Evolutionary conservation across 2,329 filamentous ascomycete species (phyloP).

Genomic region (Pezizomycotina sp.): DNA sequence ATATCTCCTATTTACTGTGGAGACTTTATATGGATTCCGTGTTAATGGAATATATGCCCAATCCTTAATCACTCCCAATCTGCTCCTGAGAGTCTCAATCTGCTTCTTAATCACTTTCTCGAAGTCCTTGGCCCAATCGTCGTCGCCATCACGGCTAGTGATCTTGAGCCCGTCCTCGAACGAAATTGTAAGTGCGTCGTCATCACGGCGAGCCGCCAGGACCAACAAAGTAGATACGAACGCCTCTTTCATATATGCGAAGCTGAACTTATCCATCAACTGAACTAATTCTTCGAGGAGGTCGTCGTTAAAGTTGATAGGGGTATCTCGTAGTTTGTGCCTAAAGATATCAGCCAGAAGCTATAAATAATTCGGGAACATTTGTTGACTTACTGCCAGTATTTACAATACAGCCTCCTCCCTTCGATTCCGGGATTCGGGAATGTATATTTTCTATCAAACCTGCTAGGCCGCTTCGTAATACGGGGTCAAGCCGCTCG

Average conservation of each 20-base stretch:
- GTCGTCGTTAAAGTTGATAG: slow-evolving; percentile 43
- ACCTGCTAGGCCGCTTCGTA: slow-evolving; percentile 47
- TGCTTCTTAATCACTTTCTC: slow-evolving; percentile 50
- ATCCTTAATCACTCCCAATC: slow-evolving; percentile 31
- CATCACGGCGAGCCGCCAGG: slow-evolving; percentile 34
- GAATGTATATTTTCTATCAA: slow-evolving; percentile 52
- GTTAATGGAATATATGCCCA: too few relatives aligned
- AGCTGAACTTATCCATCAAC: slow-evolving; percentile 49
- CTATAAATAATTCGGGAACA: not conserved
- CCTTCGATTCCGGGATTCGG: slow-evolving; percentile 40
- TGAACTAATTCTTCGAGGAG: slow-evolving; percentile 43
- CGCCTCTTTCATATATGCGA: slow-evolving; percentile 53
- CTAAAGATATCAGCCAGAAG: slow-evolving; percentile 2
- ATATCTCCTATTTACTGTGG: too few relatives aligned
- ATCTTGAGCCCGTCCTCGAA: too few relatives aligned
- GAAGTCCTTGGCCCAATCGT: slow-evolving; percentile 27
- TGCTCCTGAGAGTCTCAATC: slow-evolving; percentile 44
- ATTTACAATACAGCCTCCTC: slow-evolving; percentile 43
- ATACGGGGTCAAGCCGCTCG: slow-evolving; percentile 49
- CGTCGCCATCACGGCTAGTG: slow-evolving; percentile 22
- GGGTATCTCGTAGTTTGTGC: slow-evolving; percentile 36
- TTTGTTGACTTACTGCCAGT: slow-evolving; percentile 40
- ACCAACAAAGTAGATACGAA: slow-evolving; percentile 47
- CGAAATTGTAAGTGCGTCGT: too few relatives aligned
- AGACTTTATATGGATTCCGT: too few relatives aligned